Conservation (phyloP, 2,329 filamentous ascomycete genomes). For the Xylaria sp. region DNA sequence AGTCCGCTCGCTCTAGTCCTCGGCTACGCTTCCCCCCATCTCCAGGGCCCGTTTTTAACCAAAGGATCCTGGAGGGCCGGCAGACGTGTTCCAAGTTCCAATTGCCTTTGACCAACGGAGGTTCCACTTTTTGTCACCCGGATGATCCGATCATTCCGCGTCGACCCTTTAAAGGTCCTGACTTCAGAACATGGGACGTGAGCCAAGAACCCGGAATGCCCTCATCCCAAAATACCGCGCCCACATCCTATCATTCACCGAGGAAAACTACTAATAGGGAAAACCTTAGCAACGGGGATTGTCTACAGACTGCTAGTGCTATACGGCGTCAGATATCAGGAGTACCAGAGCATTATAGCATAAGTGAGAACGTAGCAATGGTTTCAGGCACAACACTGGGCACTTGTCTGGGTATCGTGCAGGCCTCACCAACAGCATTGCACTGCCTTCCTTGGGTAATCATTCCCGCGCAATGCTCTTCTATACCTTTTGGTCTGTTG, state of each 20-base stretch:
- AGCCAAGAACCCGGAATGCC: no score
- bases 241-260: background rate
- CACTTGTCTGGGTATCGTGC: no score
- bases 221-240: no score
- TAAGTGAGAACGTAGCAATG: no score
- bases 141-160: constrained; percentile 18
- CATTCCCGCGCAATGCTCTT: no score
- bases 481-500: no score
- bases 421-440: no score
- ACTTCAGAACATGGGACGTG: no score
- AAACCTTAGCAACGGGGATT: background rate
- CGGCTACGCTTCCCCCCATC: background rate
- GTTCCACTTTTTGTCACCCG: constrained; percentile 19
- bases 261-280: background rate
- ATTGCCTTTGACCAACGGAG: constrained; percentile 8
- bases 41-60: background rate
- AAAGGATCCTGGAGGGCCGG: background rate
- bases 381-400: no score
- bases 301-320: background rate
- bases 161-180: background rate
- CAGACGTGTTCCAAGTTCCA: background rate
- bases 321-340: background rate
- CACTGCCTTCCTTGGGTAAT: background rate
- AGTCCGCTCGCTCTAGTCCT: background rate
- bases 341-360: background rate